These are phyloP conservation scores for Beverwykella pulmonaria DNA, from an alignment of 495 filamentous ascomycete genomes.

Conservation along the genomic window DNA sequence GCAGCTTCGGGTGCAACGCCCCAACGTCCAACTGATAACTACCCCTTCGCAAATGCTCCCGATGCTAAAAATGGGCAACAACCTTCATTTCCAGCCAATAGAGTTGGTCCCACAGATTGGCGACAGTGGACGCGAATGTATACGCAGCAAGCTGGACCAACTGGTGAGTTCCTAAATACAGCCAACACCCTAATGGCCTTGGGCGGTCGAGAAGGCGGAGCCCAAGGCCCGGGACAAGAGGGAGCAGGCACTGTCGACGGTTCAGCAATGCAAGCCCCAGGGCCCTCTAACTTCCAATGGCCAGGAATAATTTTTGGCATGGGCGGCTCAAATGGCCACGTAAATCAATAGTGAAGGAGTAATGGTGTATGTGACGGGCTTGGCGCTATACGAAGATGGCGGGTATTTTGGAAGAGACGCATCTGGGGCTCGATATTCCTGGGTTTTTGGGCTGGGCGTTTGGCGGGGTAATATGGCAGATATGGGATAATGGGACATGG, in stretches of 20 bases:
- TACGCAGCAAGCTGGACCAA: constrained; percentile 16
- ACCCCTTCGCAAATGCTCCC: constrained; percentile 14
- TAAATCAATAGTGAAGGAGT: constrained; percentile 6
- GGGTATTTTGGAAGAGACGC: not conserved
- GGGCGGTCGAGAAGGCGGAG: constrained; percentile 31
- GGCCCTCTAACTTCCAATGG: constrained; percentile 15
- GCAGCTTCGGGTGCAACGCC: constrained; percentile 19
- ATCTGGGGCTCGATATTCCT: not conserved
- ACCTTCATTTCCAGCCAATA: constrained; percentile 18
- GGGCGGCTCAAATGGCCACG: constrained; percentile 23
- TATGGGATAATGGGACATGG: not conserved
- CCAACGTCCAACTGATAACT: constrained; percentile 10
- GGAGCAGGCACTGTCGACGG: constrained; percentile 9
- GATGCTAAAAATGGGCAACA: constrained; percentile 13
- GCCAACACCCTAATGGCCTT: constrained; percentile 38
- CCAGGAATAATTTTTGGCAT: constrained; percentile 28
- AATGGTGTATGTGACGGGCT: not conserved
- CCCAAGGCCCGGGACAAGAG: constrained; percentile 22
- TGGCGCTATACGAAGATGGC: not conserved
- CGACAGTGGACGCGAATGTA: constrained; percentile 27
- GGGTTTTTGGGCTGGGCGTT: not conserved
- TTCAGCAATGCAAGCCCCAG: constrained; percentile 13
- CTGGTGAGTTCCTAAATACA: constrained; percentile 36
- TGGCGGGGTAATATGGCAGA: not conserved
- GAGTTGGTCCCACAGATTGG: constrained; percentile 26